A percentile compares a stretch with the other conserved stretches of the same genome.
Evolutionary conservation across 805 yeast genomes (phyloP).

Genomic region (Wickerhamiella galacta): DNA sequence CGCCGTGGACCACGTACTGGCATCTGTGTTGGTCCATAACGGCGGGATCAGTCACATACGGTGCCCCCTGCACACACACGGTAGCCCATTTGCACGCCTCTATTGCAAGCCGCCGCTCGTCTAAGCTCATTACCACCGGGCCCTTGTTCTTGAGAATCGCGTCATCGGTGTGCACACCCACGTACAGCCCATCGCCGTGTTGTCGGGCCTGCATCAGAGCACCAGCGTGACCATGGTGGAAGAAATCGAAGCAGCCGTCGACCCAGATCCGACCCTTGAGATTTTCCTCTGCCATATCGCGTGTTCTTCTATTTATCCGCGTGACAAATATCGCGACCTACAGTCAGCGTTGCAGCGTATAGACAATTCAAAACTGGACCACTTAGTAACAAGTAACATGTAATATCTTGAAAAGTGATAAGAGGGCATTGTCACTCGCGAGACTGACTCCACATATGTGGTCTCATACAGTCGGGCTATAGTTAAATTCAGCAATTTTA

Average conservation of each 20-base stretch:
- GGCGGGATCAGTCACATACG: slow-evolving; percentile 78
- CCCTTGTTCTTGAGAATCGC: slow-evolving; percentile 77
- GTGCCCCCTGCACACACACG: slow-evolving; percentile 55
- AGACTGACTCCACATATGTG: too few species aligned
- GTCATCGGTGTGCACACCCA: slow-evolving; percentile 86
- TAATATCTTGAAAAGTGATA: too few species aligned
- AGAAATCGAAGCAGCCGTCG: slow-evolving; percentile 96
- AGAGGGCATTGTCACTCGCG: too few species aligned
- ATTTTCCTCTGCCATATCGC: background rate
- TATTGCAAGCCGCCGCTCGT: slow-evolving; percentile 71
- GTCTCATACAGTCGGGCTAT: too few species aligned
- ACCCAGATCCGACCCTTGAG: slow-evolving; percentile 53
- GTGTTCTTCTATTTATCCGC: background rate
- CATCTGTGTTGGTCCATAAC: slow-evolving; percentile 65
- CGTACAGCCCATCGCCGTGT: slow-evolving; percentile 55
- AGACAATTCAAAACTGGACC: too few species aligned
- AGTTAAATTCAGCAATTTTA: too few species aligned
- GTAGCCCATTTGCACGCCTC: slow-evolving; percentile 85
- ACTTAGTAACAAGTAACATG: too few species aligned
- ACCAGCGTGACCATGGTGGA: slow-evolving; percentile 95
- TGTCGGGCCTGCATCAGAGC: slow-evolving; percentile 88
- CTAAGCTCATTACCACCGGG: slow-evolving; percentile 76
- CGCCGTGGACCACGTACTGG: slow-evolving; percentile 93
- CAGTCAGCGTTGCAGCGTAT: too few species aligned
- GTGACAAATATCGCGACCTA: background rate